Evolutionary conservation across 139 green algal species (phyloP).

Genomic region (Micromonas commoda): DNA sequence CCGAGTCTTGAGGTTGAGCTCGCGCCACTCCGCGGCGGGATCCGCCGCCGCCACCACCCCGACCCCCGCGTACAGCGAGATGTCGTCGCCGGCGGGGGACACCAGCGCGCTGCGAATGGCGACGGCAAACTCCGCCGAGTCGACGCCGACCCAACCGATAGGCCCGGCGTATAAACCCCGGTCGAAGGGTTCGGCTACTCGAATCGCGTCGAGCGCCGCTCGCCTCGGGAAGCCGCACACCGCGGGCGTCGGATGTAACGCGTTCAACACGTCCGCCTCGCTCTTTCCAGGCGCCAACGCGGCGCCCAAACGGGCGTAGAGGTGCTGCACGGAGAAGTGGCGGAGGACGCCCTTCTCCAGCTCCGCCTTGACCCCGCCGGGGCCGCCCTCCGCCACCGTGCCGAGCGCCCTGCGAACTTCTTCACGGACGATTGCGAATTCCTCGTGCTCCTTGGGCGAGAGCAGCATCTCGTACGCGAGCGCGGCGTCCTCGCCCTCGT

Average conservation of each 20-base stretch:
- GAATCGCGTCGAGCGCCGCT: slow-evolving; percentile 35
- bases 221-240: slow-evolving; percentile 74
- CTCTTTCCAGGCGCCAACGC: slow-evolving; percentile 42
- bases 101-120: slow-evolving; percentile 92
- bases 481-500: slow-evolving; percentile 36
- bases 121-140: slow-evolving; percentile 87
- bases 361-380: slow-evolving; percentile 65
- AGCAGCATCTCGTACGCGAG: slow-evolving; percentile 75
- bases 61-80: slow-evolving; percentile 87
- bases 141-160: slow-evolving; percentile 82
- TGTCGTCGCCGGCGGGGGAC: slow-evolving; percentile 20
- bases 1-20: slow-evolving; percentile 83
- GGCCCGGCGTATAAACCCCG: slow-evolving; percentile 91
- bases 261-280: slow-evolving; percentile 58
- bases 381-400: slow-evolving; percentile 48
- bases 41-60: slow-evolving; percentile 68
- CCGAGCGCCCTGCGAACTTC: slow-evolving; percentile 36
- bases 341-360: slow-evolving; percentile 83
- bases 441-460: slow-evolving; percentile 83
- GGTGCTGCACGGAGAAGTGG: slow-evolving; percentile 84
- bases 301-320: slow-evolving; percentile 80
- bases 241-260: slow-evolving; percentile 55
- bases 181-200: slow-evolving; percentile 79
- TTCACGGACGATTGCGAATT: slow-evolving; percentile 68
- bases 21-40: slow-evolving; percentile 69